A percentile compares a stretch with the other conserved stretches of the same genome.
phyloP scores from a whole-genome alignment of 257 asterid species.

The Nicotiana tabacum region DNA sequence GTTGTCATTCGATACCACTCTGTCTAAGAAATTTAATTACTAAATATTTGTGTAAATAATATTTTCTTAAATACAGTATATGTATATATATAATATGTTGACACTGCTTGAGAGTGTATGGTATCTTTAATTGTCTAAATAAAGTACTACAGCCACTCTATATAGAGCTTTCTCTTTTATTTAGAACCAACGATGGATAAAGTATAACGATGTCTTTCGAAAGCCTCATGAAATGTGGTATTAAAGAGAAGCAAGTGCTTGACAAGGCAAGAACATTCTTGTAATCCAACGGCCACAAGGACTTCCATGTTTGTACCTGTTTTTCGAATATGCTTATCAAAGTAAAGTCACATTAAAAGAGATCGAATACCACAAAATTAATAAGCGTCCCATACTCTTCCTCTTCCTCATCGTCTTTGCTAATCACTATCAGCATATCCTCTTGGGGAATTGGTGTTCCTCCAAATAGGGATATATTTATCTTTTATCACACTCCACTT shows the following conservation, averaged over 20 bases:
- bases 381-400: no score
- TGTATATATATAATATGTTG: no score
- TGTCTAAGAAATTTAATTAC: no score
- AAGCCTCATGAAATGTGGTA: no score
- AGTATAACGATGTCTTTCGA: not conserved
- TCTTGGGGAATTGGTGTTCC: conserved; percentile 1
- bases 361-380: conserved; percentile 3
- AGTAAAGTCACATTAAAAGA: not conserved
- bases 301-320: not conserved
- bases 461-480: not conserved
- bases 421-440: not conserved
- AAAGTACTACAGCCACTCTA: no score
- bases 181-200: not conserved
- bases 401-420: no score
- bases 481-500: not conserved
- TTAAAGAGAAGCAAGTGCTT: not conserved
- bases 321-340: not conserved
- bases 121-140: no score
- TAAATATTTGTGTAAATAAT: no score
- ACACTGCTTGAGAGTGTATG: no score
- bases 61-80: no score
- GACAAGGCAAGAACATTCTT: not conserved
- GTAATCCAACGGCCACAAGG: not conserved
- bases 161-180: not conserved
- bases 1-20: no score